Evolutionary conservation across 1,284 basidiomycete species (phyloP).

Genomic region (Trichosporon coremiiforme): DNA sequence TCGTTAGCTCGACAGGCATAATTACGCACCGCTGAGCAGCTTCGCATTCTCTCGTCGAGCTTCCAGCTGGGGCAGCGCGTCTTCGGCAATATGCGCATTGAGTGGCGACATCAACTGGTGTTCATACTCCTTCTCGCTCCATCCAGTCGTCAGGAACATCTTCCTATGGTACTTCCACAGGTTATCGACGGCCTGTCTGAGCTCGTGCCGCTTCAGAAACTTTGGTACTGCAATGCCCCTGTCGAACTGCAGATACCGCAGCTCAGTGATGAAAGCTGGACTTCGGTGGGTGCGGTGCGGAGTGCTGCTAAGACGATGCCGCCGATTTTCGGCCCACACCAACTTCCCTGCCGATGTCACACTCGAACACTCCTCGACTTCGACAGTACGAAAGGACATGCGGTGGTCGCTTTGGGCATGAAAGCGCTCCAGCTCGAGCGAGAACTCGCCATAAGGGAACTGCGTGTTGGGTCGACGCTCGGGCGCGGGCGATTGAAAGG

Average conservation of each 20-base stretch:
- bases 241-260: background rate
- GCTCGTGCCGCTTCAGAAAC: background rate
- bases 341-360: background rate
- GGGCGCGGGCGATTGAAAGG: background rate
- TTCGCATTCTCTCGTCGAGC: background rate
- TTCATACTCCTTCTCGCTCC: background rate
- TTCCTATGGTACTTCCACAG: background rate
- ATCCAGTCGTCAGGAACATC: background rate
- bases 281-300: background rate
- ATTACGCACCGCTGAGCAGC: background rate
- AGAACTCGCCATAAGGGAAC: background rate
- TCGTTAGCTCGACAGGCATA: background rate
- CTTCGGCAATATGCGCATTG: background rate
- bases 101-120: background rate
- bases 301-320: background rate
- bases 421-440: background rate
- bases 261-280: background rate
- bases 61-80: background rate
- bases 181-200: background rate
- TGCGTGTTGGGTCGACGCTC: background rate
- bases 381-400: background rate
- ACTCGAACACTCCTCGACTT: background rate
- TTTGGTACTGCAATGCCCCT: too few species aligned
- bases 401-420: background rate
- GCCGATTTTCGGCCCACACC: background rate